These are phyloP conservation scores for Floccularia luteovirens DNA, from an alignment of 768 basidiomycete genomes.

Conservation along the genomic window DNA sequence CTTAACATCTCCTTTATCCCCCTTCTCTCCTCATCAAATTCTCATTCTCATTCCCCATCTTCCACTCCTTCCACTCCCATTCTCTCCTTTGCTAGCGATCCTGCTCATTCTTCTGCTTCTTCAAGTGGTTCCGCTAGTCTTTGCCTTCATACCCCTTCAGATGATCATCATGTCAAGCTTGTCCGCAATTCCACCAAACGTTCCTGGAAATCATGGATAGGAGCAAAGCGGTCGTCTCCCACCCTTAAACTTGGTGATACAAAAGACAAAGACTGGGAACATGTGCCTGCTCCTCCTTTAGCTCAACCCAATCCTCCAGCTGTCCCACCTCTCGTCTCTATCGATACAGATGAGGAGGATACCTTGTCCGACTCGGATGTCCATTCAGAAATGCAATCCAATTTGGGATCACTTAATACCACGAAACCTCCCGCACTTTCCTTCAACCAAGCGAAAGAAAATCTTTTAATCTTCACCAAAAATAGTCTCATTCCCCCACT, in stretches of 20 bases:
- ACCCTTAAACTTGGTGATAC: conserved; percentile 7
- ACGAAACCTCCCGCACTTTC: conserved; percentile 6
- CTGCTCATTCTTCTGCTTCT: conserved; percentile 46
- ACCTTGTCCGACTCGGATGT: conserved; percentile 29
- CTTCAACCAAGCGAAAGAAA: conserved; percentile 21
- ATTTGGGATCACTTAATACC: conserved; percentile 2
- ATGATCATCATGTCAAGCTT: conserved; percentile 31
- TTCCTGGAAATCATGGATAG: conserved; percentile 53
- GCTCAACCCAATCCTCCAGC: not conserved
- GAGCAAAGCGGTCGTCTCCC: conserved; percentile 21
- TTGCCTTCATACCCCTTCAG: conserved; percentile 54
- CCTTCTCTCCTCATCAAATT: conserved; percentile 7
- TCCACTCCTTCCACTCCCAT: conserved; percentile 20
- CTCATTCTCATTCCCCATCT: conserved; percentile 12
- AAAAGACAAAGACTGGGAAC: conserved; percentile 10
- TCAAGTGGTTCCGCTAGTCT: conserved; percentile 54
- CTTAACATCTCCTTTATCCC: conserved; percentile 7
- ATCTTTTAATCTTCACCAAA: conserved; percentile 33
- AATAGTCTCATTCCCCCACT: conserved; percentile 35
- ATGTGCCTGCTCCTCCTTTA: conserved; percentile 7
- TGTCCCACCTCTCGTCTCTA: conserved; percentile 9
- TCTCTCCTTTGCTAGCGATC: conserved; percentile 26
- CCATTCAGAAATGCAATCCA: conserved; percentile 11
- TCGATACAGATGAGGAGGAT: conserved; percentile 20
- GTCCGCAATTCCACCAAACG: conserved; percentile 28